These are phyloP conservation scores for Elaeis guineensis DNA, from an alignment of 176 grass and related monocot species.

Conservation along the genomic window DNA sequence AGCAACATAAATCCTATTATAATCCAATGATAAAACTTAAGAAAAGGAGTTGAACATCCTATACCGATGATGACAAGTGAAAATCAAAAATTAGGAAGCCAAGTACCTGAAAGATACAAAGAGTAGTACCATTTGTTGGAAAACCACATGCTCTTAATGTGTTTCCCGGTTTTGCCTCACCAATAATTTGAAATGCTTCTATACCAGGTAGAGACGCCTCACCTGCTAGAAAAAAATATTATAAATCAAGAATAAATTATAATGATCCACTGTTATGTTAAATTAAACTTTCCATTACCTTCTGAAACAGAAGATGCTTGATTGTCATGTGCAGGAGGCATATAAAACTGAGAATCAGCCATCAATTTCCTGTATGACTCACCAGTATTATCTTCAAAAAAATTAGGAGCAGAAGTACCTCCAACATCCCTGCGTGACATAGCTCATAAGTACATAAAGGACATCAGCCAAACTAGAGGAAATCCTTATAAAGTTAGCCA, in stretches of 20 bases:
- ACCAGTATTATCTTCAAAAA: constrained; percentile 46
- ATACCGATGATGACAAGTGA: constrained; percentile 7
- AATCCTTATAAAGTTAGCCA: no score
- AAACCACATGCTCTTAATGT: constrained; percentile 64
- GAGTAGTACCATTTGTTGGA: constrained; percentile 83
- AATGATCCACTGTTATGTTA: constrained; percentile 10
- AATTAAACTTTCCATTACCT: constrained; percentile 44
- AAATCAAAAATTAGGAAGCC: background rate
- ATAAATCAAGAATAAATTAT: constrained; percentile 34
- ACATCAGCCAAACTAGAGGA: no score
- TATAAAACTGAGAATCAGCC: constrained; percentile 25
- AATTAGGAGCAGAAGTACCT: constrained; percentile 32
- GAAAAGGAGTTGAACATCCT: constrained; percentile 9
- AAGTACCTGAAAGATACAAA: constrained; percentile 92
- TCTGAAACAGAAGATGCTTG: constrained; percentile 36
- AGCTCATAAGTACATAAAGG: background rate
- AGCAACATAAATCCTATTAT: constrained; percentile 7
- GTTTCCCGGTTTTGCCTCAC: constrained; percentile 51
- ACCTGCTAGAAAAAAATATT: constrained; percentile 26
- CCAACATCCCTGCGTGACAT: constrained; percentile 49
- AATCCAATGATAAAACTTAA: background rate
- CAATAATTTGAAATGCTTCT: constrained; percentile 83
- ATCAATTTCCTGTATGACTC: constrained; percentile 28
- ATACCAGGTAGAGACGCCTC: constrained; percentile 59
- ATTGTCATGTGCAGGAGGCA: constrained; percentile 13